Evolutionary conservation across 305 asterid genomes (phyloP), one percentile per base, ranked within the genome.

Genomic region (Andrographis paniculata): DNA sequence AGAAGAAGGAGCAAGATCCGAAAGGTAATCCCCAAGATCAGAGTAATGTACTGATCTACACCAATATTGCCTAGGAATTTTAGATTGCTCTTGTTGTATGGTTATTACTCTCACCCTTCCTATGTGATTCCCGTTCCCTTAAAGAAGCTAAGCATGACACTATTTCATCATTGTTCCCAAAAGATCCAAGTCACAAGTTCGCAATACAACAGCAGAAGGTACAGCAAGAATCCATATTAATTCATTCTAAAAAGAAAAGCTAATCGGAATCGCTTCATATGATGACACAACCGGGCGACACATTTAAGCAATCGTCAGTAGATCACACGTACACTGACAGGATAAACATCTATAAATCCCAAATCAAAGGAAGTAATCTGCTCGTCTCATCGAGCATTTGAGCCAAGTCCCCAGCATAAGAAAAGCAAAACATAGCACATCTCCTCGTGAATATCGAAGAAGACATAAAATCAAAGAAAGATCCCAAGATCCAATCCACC

Each of bases 371-470:
- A 24, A 24, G 8, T 4, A 24, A 24, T 24, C 8, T 8, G 8
- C 30, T 24, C n/a, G n/a, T 24, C 8, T 24, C 30, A 24, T 24
- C 30, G 30, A 24, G 13, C 21, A 36, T 16, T 50, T 14, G 19
- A 62, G 50, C 43, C 18, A 50, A 48, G 44, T 42, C 31, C 28
- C 9, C 30, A 24, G 44, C 40, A 45, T 40, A 61, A 42, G 53
- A 38, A 48, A 46, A 40, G 60, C 33, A 51, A 22, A 37, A 51
- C 4, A 21, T 27, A 27, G 46, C 45, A 30, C 23, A 30, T 43
- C 22, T 33, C 73, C 65, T 61, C 45, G 68, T 56, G 33, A 62
- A 43, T 61, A 62, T 53, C 60, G 66, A 58, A 53, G 35, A 57
- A 7, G 22, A 49, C 59, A 47, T n/a, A n/a, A n/a, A 55, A 48